Base-by-base conservation (phyloP, 495 filamentous ascomycete species). In the Penicillium verhagenii region DNA sequence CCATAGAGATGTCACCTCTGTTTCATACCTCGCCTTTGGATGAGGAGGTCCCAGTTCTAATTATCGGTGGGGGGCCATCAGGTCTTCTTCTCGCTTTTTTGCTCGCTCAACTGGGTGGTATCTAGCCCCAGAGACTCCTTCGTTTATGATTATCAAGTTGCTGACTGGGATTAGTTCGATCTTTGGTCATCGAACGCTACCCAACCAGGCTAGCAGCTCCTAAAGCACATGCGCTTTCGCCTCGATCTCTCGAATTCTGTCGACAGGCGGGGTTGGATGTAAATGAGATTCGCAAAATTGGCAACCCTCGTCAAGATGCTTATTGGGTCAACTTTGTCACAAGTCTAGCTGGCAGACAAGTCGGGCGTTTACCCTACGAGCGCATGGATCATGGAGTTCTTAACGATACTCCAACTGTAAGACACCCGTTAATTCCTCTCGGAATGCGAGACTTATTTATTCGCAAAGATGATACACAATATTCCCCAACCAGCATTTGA, bases 291-390 rank as follows among this genome's bases (percentile, higher is more conserved):
- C 60, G 66, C 11, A 47, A 50, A 6, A n/a, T 66, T 5, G 66
- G 66, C 3, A 64, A 60, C 6, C 40, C 45, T 10, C 66, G 62
- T 2, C 23, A 58, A 10, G 62, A 69, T 47, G 65, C 59, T 1
- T 54, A 56, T 21, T 68, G 58, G 64, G 66, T 69, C 8, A 69
- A 68, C 24, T 72, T 69, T 19, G 31, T 69, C 11, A 69, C 66
- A 6, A 62, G 59, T 45, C 47, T 71, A 8, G 53, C 50, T 54
- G 68, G 66, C 1, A 51, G 64, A 7, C 33, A 50, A 11, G 62
- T 71, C 28, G 68, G 69, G 4, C 50, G 52, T 5, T 29, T 72
- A 5, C 64, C 64, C 0, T 72, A 66, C 57, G 69, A 72, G 54
- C 58, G 66, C 1, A 69, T 69, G 64, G 66, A 72, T 39, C 25